Evolutionary conservation across 352 stramenopile genomes (phyloP).

Genomic region (Detonula confervacea): DNA sequence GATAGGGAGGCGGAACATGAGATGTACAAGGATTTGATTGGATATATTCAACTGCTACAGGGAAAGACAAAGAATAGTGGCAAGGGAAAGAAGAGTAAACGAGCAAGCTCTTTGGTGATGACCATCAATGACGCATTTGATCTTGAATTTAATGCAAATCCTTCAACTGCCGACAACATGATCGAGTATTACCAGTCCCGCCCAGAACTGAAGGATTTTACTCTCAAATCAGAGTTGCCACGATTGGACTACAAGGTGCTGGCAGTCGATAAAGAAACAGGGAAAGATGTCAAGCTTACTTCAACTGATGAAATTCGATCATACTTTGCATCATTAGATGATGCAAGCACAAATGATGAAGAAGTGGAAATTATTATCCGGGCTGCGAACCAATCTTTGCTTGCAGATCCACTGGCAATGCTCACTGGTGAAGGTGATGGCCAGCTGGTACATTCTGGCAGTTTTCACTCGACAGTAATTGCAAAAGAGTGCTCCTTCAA

Average conservation of each 20-base stretch:
- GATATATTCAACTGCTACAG: slow-evolving; percentile 48
- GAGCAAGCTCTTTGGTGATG: slow-evolving; percentile 29
- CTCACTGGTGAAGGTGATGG: slow-evolving; percentile 62
- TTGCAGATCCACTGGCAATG: slow-evolving; percentile 76
- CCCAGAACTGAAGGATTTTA: slow-evolving; percentile 75
- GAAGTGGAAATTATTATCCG: slow-evolving; percentile 60
- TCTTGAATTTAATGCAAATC: slow-evolving; percentile 78
- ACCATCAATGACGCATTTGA: slow-evolving; percentile 76
- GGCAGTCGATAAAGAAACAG: slow-evolving; percentile 33
- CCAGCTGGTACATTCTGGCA: slow-evolving; percentile 54
- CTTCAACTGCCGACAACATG: slow-evolving; percentile 68
- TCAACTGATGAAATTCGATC: slow-evolving; percentile 47
- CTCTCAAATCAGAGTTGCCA: slow-evolving; percentile 72
- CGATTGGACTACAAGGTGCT: slow-evolving; percentile 80
- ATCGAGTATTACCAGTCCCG: slow-evolving; percentile 72
- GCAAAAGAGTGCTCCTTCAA: slow-evolving; percentile 53
- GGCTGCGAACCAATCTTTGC: slow-evolving; percentile 79
- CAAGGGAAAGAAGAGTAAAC: slow-evolving; percentile 12
- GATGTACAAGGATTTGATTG: slow-evolving; percentile 50
- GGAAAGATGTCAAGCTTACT: slow-evolving; percentile 40
- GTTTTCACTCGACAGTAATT: slow-evolving; percentile 59
- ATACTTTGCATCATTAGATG: slow-evolving; percentile 47
- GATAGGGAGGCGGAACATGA: slow-evolving; percentile 37
- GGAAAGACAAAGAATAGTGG: slow-evolving; percentile 11
- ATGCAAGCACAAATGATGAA: slow-evolving; percentile 28